Conservation (phyloP, 371 early-diverging fungal genomes). For the Nematocida minor region DNA sequence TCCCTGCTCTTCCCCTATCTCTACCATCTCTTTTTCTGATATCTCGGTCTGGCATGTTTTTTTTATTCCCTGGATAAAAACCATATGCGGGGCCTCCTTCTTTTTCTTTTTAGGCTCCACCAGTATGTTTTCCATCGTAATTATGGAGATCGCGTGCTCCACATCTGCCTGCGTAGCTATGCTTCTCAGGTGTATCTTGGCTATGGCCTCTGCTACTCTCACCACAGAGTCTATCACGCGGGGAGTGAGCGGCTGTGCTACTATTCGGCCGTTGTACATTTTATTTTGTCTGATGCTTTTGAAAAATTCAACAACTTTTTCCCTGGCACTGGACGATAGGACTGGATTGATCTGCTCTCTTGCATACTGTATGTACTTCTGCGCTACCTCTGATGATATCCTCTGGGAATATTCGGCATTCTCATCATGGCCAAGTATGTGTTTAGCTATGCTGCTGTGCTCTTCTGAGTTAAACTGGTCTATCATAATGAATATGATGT, state of each 20-base stretch:
- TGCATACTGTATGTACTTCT: constrained; percentile 65
- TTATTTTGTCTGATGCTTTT: background rate
- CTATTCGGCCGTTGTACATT: background rate
- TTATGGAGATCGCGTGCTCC: constrained; percentile 52
- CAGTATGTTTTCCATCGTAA: constrained; percentile 42
- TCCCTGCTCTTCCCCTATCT: constrained; percentile 11
- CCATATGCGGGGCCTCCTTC: constrained; percentile 10
- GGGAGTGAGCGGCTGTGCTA: constrained; percentile 26
- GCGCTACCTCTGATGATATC: constrained; percentile 66
- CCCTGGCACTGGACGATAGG: constrained; percentile 55
- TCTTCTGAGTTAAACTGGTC: constrained; percentile 50
- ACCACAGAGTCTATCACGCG: constrained; percentile 58
- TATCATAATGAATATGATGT: constrained; percentile 56
- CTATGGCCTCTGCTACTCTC: constrained; percentile 57
- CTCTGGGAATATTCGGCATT: background rate
- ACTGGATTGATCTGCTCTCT: constrained; percentile 56
- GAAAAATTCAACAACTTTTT: constrained; percentile 11
- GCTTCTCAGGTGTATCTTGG: constrained; percentile 56
- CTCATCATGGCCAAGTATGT: background rate
- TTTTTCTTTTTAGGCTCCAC: constrained; percentile 18
- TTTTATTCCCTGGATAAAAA: background rate
- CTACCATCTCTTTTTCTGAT: constrained; percentile 9
- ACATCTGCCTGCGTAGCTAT: constrained; percentile 57
- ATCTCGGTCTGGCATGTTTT: constrained; percentile 5
- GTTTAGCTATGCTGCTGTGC: constrained; percentile 26